These are phyloP conservation scores for Pisolithus albus DNA, from an alignment of 768 basidiomycete species.

Conservation along the genomic window DNA sequence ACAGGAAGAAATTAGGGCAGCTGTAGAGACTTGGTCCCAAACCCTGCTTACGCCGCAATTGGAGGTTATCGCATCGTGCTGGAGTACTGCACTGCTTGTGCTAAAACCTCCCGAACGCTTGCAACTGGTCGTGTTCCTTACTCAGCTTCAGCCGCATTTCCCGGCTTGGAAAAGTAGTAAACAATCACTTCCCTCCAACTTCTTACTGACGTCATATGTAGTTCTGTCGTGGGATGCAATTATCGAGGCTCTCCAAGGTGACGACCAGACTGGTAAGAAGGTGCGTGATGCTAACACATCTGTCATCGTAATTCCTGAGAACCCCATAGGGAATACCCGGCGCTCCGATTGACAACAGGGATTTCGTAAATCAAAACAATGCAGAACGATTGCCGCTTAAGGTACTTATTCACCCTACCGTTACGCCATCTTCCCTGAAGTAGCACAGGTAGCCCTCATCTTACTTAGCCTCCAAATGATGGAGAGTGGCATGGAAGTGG, in stretches of 20 bases:
- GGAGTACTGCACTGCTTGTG: slow-evolving; percentile 54
- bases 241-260: slow-evolving; percentile 51
- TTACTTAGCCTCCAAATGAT: slow-evolving; percentile 61
- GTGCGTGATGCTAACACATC: slow-evolving; percentile 3
- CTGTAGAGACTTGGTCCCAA: slow-evolving; percentile 50
- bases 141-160: slow-evolving; percentile 64
- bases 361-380: slow-evolving; percentile 4
- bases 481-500: slow-evolving; percentile 52
- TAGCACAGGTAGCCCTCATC: slow-evolving; percentile 45
- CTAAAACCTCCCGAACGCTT: slow-evolving; percentile 51
- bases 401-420: neutral
- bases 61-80: slow-evolving; percentile 58
- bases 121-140: slow-evolving; percentile 54
- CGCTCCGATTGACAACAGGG: slow-evolving; percentile 3
- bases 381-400: slow-evolving; percentile 32
- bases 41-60: slow-evolving; percentile 62
- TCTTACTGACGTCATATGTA: slow-evolving; percentile 16
- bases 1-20: slow-evolving; percentile 64
- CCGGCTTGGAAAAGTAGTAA: slow-evolving; percentile 55
- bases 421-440: neutral
- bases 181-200: neutral
- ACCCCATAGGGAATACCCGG: no score
- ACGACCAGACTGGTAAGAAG: slow-evolving; percentile 35
- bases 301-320: no score
- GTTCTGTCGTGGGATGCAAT: slow-evolving; percentile 63